Evolutionary conservation across 768 basidiomycete species (phyloP), one percentile per base, ranked within the genome.

Genomic region (Nidularia sp.): DNA sequence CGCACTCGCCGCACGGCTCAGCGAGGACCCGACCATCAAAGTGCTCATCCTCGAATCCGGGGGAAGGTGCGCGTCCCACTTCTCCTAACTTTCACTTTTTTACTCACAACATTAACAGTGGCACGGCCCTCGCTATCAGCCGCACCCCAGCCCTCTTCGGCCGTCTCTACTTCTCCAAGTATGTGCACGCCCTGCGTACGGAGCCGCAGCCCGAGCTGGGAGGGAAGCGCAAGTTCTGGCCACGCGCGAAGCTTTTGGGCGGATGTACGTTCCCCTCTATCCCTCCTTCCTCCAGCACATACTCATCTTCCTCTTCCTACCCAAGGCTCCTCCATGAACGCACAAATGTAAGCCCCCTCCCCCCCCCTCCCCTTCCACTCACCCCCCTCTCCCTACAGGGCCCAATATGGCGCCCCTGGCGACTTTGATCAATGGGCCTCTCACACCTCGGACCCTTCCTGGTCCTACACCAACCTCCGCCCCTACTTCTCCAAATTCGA

Each of bases 341-440:
- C 86, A 3, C 73, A 76, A 57, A 74, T 77, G 75, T 72, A 66
- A 9, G 49, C 51, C n/a, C 33, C 22, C 39, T 33, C 22, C 35
- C 18, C 12, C 12, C 33, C 43, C 9, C 43, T 10, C 12, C 34
- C 22, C 15, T 29, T 42, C 15, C 22, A 5, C 34, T n/a, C 32
- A 6, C 41, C 2, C 31, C 6, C 9, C 41, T 25, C 51, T 44
- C 46, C 8, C 51, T 25, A 8, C 35, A 74, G 78, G 78, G 81
- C 81, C 49, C 87, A 88, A 8, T 82, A 81, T 47, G 86, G 86
- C 4, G 78, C 85, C 6, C 83, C 86, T 2, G 78, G 81, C 1
- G 87, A 90, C 60, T 89, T 82, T 57, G 84, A 88, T 57, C 75
- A 88, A 62, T 87, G 84, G 79, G 83, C 80, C 1, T 51, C 62